phyloP scores from a whole-genome alignment of 306 rosid genomes.

The Malus orientalis region DNA sequence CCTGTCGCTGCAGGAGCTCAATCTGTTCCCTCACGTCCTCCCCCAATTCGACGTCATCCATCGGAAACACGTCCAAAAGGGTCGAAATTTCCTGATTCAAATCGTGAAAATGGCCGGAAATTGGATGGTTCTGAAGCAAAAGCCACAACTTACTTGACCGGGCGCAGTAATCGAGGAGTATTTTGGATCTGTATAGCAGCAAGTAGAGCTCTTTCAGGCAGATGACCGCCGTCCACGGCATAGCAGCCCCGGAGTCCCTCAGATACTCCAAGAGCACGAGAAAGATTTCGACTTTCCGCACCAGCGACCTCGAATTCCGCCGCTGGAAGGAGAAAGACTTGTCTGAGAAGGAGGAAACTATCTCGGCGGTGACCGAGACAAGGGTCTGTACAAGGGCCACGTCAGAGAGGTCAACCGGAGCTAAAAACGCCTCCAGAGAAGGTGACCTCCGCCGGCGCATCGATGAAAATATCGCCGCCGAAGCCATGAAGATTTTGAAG shows the following conservation, averaged over 20 bases:
- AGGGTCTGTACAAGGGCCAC: constrained; percentile 66
- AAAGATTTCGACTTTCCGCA: constrained; percentile 58
- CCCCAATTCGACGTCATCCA: constrained; percentile 50
- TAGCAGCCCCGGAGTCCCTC: constrained; percentile 26
- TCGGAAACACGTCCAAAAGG: constrained; percentile 81
- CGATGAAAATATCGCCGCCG: constrained; percentile 83
- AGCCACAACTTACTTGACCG: constrained; percentile 90
- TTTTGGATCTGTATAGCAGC: constrained; percentile 69
- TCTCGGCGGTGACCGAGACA: constrained; percentile 40
- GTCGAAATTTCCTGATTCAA: constrained; percentile 80
- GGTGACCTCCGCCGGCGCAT: constrained; percentile 88
- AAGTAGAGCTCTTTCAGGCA: constrained; percentile 84
- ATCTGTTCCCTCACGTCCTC: constrained; percentile 78
- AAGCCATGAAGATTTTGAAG: constrained; percentile 41
- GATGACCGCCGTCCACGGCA: constrained; percentile 58
- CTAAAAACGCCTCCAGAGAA: constrained; percentile 72
- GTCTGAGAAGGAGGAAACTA: constrained; percentile 49
- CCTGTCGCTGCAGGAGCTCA: constrained; percentile 65
- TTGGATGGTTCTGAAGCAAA: constrained; percentile 77
- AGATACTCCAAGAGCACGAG: constrained; percentile 56
- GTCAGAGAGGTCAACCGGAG: constrained; percentile 74
- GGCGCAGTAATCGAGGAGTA: constrained; percentile 77
- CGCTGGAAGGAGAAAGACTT: constrained; percentile 53
- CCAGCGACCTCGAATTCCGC: constrained; percentile 59
- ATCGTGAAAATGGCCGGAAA: constrained; percentile 90